Evolutionary conservation across 495 filamentous ascomycete genomes (phyloP), one percentile per base, ranked within the genome.

Genomic region (Jackrogersella minutella): DNA sequence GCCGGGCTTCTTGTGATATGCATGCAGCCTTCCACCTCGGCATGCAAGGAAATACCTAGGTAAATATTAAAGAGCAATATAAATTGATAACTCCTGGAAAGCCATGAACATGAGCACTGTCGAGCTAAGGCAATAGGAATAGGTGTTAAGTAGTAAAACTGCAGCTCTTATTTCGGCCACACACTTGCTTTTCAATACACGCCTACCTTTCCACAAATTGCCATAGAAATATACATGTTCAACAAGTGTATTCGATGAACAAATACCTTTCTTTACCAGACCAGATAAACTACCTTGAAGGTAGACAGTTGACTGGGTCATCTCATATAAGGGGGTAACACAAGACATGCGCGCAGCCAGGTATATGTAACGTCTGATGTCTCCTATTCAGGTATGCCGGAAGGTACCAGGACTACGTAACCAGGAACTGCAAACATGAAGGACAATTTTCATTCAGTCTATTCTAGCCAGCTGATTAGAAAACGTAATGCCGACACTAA

Each of bases 1-100:
- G 31, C 37, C 21, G 37, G 39, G 31, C 10, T 13, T 64, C 57
- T 43, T 62, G 39, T 41, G n/a, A 60, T 24, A 47, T 53, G 50
- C 51, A 69, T 53, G 59, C 51, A 61, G 60, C 50, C 49, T 50
- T 51, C 56, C 40, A 36, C 43, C 46, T 56, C 28, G 41, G 33
- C 49, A 68, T 63, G 58, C 64, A 62, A 62, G 58, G 52, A 68
- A 58, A 51, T 37, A 36, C 52, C 26, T 7, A 30, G 26, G 43
- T 37, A 36, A 21, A 26, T 5, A n/a, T 31, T 19, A 19, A 8
- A 19, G 14, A 19, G 13, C 13, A 40, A 40, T 31, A 39, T 4
- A 22, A 46, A n/a, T n/a, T n/a, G n/a, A n/a, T n/a, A n/a, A n/a
- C n/a, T n/a, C n/a, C n/a, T n/a, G n/a, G n/a, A n/a, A n/a, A n/a